Base-by-base conservation (phyloP, 106 monocot genomes). In the Allium sativum region DNA sequence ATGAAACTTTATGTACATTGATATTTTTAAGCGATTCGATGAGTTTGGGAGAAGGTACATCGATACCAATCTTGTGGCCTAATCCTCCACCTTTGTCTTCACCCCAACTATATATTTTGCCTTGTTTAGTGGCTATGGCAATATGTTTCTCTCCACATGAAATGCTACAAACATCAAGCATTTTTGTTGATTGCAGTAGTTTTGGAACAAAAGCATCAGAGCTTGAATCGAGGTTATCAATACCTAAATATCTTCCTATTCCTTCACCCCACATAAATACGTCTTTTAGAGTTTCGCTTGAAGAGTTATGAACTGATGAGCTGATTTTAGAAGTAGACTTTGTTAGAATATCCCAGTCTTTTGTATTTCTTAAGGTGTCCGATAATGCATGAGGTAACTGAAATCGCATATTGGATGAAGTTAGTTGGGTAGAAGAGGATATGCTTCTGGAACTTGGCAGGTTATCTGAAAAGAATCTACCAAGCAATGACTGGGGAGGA, bases 51-150 rank as follows among this genome's bases (percentile, higher is more conserved):
- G 69, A 68, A 5, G 74, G 52, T 44, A 85, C 76, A 74, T 80
- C 73, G 17, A 70, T 40, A 74, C 86, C 73, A 20, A 72, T 48
- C 20, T 70, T 76, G 61, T 82, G 66, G 12, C 90, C 90, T 16
- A 90, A 59, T 59, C 77, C 70, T 0, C 90, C 90, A 11, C 79
- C 74, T 42, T 42, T 55, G 44, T 86, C 90, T 53, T 82, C 77
- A n/a, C 90, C 90, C 90, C 90, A 90, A 64, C 72, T 79, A 60
- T 82, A 85, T 15, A 82, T 74, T 50, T 85, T 82, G 14, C 90
- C 90, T 62, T 82, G 85, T 59, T 62, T 79, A 7, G 82, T 90
- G 42, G 82, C 74, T n/a, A 90, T 53, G n/a, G 77, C 89, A 63
- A 74, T 76, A 64, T 82, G 84, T 19, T 68, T 78, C 45, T 74